phyloP scores from a whole-genome alignment of 768 basidiomycete genomes.

The Suillus alpinus region DNA sequence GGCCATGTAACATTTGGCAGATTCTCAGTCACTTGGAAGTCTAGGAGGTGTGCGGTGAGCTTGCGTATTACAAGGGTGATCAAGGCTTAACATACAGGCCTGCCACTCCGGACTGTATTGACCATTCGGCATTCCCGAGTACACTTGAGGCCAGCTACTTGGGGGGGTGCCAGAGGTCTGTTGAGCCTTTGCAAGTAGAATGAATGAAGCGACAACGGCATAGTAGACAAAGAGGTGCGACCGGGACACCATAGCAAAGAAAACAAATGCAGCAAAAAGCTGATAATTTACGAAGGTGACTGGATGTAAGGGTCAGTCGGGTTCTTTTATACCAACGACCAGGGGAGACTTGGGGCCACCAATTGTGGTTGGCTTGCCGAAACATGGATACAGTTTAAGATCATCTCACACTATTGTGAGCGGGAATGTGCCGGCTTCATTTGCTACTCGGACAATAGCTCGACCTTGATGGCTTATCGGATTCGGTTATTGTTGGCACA shows the following conservation, averaged over 20 bases:
- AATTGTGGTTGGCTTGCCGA: neutral
- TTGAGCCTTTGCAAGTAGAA: constrained; percentile 22
- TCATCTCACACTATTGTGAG: constrained; percentile 14
- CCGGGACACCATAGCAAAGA: constrained; percentile 18
- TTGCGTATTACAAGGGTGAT: neutral
- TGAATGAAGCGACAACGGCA: neutral
- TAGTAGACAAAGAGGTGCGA: constrained; percentile 12
- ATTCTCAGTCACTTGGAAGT: constrained; percentile 53
- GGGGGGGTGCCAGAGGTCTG: constrained; percentile 18
- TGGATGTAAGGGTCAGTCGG: neutral
- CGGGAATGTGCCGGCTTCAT: neutral
- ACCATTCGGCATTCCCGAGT: constrained; percentile 41
- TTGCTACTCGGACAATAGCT: constrained; percentile 1
- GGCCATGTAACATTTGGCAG: constrained; percentile 64
- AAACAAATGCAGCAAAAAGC: constrained; percentile 7
- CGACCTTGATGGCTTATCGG: neutral
- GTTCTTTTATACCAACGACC: constrained; percentile 2
- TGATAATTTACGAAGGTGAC: constrained; percentile 9
- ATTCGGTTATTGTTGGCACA: neutral
- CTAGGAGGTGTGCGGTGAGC: constrained; percentile 28
- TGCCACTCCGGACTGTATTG: constrained; percentile 61
- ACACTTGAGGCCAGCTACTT: constrained; percentile 38
- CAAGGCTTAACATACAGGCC: constrained; percentile 41
- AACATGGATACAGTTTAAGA: neutral
- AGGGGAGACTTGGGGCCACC: neutral